Evolutionary conservation across 345 rosid species (phyloP).

Genomic region (Boechera divaricarpa): DNA sequence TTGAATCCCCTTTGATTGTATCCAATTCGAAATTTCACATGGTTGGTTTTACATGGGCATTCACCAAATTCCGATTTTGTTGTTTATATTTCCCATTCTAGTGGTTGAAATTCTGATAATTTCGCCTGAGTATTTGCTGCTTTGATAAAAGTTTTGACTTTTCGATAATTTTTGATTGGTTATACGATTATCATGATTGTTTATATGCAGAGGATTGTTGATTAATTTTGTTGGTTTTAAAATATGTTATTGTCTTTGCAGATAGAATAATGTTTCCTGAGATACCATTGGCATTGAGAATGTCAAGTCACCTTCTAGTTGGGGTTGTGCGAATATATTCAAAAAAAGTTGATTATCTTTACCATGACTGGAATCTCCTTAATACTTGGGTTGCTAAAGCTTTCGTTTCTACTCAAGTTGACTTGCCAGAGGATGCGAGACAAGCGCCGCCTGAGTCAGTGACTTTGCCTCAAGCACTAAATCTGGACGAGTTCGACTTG

Average conservation of each 20-base stretch:
- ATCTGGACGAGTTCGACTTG: constrained; percentile 71
- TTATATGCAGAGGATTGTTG: constrained; percentile 22
- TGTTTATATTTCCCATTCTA: background rate
- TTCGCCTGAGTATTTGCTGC: background rate
- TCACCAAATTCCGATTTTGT: background rate
- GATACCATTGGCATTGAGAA: constrained; percentile 80
- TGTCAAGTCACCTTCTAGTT: constrained; percentile 83
- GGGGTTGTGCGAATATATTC: constrained; percentile 92
- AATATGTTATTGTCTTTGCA: constrained; percentile 36
- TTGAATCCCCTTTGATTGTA: background rate
- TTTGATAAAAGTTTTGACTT: background rate
- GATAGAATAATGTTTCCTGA: constrained; percentile 75
- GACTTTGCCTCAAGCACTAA: constrained; percentile 69
- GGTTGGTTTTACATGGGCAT: constrained; percentile 10
- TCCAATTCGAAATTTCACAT: background rate
- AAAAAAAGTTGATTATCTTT: constrained; percentile 86
- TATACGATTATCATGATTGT: background rate
- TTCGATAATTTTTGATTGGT: background rate
- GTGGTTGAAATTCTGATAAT: background rate
- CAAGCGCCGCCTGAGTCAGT: constrained; percentile 71
- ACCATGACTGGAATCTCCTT: constrained; percentile 61
- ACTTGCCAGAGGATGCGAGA: constrained; percentile 71
- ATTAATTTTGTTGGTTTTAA: background rate
- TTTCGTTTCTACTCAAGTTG: constrained; percentile 56
- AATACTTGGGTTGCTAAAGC: constrained; percentile 62